Evolutionary conservation across 192 early-diverging fungal genomes (phyloP), one percentile per base, ranked within the genome.

Genomic region (Backusella tuberculispora): DNA sequence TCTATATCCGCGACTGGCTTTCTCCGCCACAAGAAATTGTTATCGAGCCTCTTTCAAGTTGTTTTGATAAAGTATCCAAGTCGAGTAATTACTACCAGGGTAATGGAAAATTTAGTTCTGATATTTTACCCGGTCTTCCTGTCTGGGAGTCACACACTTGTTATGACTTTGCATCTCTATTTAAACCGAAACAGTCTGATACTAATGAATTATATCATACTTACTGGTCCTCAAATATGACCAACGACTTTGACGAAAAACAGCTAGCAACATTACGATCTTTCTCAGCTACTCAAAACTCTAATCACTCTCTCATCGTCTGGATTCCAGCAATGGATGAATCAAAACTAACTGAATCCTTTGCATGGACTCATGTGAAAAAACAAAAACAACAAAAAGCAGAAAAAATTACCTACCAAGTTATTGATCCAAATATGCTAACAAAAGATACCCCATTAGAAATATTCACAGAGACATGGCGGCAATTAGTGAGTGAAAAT

Each of bases 1-100:
- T 83, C 1, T 83, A 83, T 45, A 41, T 80, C 26, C 75, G 82
- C 17, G 2, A 77, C 21, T 83, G 82, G 82, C n/a, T 83, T n/a
- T 66, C 66, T 2, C 76, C 47, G 15, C 73, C 80, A 42, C 6
- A 74, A 19, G 29, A 46, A 2, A 37, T 74, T 63, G 15, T 53
- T 10, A 65, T 48, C 14, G 78, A 76, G 37, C 79, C 76, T 15
- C 53, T 82, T 10, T 77, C 68, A 34, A 67, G 43, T 8, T 80
- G 81, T 48, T 77, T 80, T 72, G 69, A 75, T 50, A 66, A 70
- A 12, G 24, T 67, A 5, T 19, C 21, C 2, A 6, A 21, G 9
- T 13, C 29, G 19, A 68, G 50, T 24, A 48, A 70, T 56, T 50
- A 69, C 17, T 56, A 64, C 19, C 60, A 73, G 24, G 26, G 40